Evolutionary conservation across 805 yeast genomes (phyloP), one percentile per base, ranked within the genome.

Genomic region (Metschnikowia vanudenii): DNA sequence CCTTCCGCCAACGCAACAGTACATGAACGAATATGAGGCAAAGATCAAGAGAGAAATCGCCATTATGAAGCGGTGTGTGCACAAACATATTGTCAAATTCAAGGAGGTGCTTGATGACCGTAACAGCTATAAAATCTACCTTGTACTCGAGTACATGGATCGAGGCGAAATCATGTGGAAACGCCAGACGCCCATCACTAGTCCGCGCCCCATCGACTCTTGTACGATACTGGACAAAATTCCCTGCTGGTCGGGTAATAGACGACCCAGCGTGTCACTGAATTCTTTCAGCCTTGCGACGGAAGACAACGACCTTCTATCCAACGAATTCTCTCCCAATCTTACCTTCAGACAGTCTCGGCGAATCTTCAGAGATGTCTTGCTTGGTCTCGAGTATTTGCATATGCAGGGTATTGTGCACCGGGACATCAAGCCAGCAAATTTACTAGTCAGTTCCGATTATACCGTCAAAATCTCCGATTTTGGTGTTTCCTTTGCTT

Each of bases 401-500:
- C 98, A 94, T 68, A 72, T 80, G 55, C 95, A 88, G 62, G 96
- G 96, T 2, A 88, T 91, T 37, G 86, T 92, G 14, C 99, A 92
- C 67, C 78, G 99, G 53, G 99, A 92, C 65, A 91, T 92, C 48
- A 92, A 92, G 63, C 98, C 99, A 1, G 96, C 98, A 2, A 92
- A 92, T 61, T 65, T 92, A 48, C 74, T 92, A 46, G 81, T 90
- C 2, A 75, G 86, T 24, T 68, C 76, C 13, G 84, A 86, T 54
- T 81, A 84, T 44, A 73, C 76, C 7, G 96, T 91, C 20, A 94
- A 94, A 66, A 94, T 92, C 34, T 84, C 95, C n/a, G 99, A 92
- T 69, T 94, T 92, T 68, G 98, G 99, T 19, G 96, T 94, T 12
- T 88, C 97, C 1, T 86, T 88, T 65, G 89, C 92, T 1, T 64